phyloP scores from a whole-genome alignment of 768 basidiomycete species.

The Piloderma croceum region DNA sequence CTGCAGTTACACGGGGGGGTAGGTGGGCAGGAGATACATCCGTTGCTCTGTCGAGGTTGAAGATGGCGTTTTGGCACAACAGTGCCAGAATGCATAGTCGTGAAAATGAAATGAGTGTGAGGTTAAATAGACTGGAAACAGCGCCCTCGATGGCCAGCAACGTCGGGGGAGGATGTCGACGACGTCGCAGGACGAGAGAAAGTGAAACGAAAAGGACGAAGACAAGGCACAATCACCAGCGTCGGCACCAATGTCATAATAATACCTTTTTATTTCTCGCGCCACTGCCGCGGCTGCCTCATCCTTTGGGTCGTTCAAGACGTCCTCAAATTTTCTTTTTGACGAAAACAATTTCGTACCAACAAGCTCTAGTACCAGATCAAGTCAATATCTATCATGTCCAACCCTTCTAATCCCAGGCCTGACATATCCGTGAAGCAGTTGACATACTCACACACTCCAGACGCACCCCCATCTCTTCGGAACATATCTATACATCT shows the following conservation, averaged over 20 bases:
- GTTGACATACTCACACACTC: slow-evolving; percentile 55
- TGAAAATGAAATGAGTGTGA: slow-evolving; percentile 29
- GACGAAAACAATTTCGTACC: too few species aligned
- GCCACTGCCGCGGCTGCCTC: too few species aligned
- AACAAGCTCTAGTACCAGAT: too few species aligned
- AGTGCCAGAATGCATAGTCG: slow-evolving; percentile 28
- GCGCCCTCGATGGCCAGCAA: slow-evolving; percentile 14
- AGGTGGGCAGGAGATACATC: slow-evolving; percentile 48
- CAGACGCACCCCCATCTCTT: slow-evolving; percentile 47
- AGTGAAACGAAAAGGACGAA: slow-evolving; percentile 8
- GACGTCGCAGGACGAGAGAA: slow-evolving; percentile 19
- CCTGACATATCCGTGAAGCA: slow-evolving; percentile 20
- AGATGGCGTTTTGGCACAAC: too few species aligned
- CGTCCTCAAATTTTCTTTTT: too few species aligned
- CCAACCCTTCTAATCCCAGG: slow-evolving; percentile 8
- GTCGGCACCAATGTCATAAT: too few species aligned
- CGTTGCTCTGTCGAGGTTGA: too few species aligned
- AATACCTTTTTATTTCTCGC: too few species aligned
- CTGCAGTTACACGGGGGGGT: slow-evolving; percentile 52
- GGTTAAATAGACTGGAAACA: slow-evolving; percentile 16
- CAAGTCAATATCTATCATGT: too few species aligned
- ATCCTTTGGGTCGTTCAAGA: too few species aligned
- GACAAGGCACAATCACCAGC: too few species aligned
- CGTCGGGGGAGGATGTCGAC: slow-evolving; percentile 20
- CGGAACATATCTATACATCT: slow-evolving; percentile 60